These are phyloP conservation scores for Pseudoscleropodium purum DNA, from an alignment of 225 moss, liverwort and hornwort species.

Conservation along the genomic window DNA sequence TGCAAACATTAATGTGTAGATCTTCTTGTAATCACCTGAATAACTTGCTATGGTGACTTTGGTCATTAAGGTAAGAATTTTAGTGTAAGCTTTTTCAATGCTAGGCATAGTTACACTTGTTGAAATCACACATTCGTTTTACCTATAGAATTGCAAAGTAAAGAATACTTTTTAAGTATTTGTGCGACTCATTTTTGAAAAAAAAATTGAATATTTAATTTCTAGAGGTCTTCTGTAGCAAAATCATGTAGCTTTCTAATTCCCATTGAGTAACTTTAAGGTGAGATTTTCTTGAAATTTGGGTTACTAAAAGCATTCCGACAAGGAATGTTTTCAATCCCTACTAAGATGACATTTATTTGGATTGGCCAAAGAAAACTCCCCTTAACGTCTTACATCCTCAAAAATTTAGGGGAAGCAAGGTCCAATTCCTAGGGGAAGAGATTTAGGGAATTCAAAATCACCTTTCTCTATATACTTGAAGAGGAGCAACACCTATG, in stretches of 20 bases:
- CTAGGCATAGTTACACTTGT: fast-evolving
- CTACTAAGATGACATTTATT: no score
- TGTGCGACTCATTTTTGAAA: neutral
- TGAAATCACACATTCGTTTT: neutral
- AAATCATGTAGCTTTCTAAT: no score
- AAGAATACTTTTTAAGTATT: neutral
- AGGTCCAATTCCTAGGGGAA: fast-evolving
- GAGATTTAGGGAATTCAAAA: neutral
- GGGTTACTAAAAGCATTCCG: no score
- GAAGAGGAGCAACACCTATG: fast-evolving
- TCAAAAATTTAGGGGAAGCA: no score
- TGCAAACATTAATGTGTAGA: neutral
- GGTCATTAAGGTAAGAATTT: no score
- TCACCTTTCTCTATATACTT: neutral
- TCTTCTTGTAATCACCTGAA: neutral
- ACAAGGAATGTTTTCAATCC: fast-evolving
- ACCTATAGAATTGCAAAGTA: fast-evolving
- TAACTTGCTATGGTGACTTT: neutral
- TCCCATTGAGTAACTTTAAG: no score
- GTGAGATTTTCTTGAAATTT: neutral
- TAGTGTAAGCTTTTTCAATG: fast-evolving
- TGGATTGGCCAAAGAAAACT: no score
- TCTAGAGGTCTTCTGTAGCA: neutral
- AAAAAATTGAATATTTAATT: neutral
- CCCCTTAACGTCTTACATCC: neutral